Conservation (phyloP, 1,139 yeast species). For the Candida dubliniensis region DNA sequence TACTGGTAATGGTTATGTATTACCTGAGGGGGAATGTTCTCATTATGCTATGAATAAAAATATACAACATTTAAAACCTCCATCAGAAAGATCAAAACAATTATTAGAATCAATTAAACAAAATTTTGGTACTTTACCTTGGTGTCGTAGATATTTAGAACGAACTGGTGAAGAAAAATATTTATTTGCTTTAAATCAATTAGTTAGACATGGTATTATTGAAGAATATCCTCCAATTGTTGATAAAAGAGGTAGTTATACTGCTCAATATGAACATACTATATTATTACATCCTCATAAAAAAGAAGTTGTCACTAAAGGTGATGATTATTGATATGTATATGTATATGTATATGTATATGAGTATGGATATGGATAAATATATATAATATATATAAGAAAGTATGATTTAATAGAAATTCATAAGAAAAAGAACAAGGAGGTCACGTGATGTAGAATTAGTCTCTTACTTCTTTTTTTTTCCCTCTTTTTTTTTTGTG, state of each 20-base stretch:
- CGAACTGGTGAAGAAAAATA: constrained; percentile 90
- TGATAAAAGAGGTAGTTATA: constrained; percentile 81
- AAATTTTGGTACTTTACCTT: constrained; percentile 91
- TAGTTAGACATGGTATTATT: constrained; percentile 83
- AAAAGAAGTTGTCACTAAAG: constrained; percentile 93
- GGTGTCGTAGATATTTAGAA: constrained; percentile 94
- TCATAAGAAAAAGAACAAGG: too few relatives aligned
- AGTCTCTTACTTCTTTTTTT: too few relatives aligned
- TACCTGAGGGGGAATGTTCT: constrained; percentile 86
- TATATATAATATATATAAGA: too few relatives aligned
- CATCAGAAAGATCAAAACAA: constrained; percentile 66
- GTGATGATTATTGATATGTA: constrained; percentile 82
- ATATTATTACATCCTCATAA: constrained; percentile 84
- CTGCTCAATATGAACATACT: constrained; percentile 97
- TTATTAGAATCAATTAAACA: constrained; percentile 68
- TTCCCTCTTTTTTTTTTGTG: too few relatives aligned
- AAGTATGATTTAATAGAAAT: too few relatives aligned
- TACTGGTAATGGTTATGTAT: constrained; percentile 91
- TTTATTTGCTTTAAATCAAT: constrained; percentile 79
- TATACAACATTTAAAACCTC: constrained; percentile 41
- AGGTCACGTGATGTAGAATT: too few relatives aligned
- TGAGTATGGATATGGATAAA: too few relatives aligned
- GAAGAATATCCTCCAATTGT: constrained; percentile 97
- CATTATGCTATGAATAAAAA: constrained; percentile 76
- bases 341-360: too few relatives aligned